These are phyloP conservation scores for Gossypium mustelinum DNA, from an alignment of 345 rosid genomes.

Conservation along the genomic window DNA sequence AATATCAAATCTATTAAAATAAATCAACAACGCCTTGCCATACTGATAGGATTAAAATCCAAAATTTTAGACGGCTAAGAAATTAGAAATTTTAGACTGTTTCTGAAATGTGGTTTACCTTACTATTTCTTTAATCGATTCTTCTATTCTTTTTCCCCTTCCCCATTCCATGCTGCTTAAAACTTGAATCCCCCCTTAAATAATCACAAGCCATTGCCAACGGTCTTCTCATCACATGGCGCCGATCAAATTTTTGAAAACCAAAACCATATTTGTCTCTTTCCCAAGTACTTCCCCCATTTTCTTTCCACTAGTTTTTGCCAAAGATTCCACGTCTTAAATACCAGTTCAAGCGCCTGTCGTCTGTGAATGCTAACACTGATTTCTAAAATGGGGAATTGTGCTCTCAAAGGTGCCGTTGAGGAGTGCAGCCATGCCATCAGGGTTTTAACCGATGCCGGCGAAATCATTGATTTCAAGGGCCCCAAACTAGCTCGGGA, in stretches of 20 bases:
- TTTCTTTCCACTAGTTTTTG: constrained; percentile 23
- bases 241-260: constrained; percentile 25
- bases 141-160: neutral
- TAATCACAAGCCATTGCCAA: constrained; percentile 14
- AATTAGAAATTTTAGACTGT: too few relatives aligned
- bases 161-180: neutral
- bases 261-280: constrained; percentile 14
- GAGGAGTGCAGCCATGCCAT: constrained; percentile 8
- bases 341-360: neutral
- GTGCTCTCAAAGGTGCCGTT: constrained; percentile 41
- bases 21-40: too few relatives aligned
- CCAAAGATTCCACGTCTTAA: constrained; percentile 20
- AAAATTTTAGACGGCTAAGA: too few relatives aligned
- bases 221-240: constrained; percentile 43
- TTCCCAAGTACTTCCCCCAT: constrained; percentile 20
- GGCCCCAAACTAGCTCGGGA: constrained; percentile 41
- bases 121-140: too few relatives aligned
- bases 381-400: constrained; percentile 45
- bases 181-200: neutral
- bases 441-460: constrained; percentile 36
- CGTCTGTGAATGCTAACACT: neutral
- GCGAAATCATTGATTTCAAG: constrained; percentile 29
- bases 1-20: too few relatives aligned
- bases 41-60: too few relatives aligned
- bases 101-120: too few relatives aligned